Evolutionary conservation across 345 rosid genomes (phyloP), one percentile per base, ranked within the genome.

Genomic region (Melaleuca alternifolia): DNA sequence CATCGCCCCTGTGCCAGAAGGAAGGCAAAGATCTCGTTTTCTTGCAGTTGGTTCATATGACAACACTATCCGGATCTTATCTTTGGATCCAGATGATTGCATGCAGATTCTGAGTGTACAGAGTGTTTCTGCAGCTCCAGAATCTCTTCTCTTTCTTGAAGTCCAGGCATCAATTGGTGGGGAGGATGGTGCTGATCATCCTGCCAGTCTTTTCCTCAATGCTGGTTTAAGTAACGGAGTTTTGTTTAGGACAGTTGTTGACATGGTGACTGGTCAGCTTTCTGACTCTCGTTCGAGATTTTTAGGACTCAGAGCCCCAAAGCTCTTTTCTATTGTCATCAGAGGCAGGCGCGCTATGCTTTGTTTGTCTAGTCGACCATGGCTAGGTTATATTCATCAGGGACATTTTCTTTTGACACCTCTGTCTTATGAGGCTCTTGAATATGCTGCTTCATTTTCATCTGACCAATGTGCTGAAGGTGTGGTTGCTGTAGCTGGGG

Each of bases 1-100:
- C 91, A 97, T 97, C 86, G 99, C 99, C 51, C 97, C 99, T 48
- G 99, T 97, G 87, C 99, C 99, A 84, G 99, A 96, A 96, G 99
- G 99, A 86, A 97, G 99, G 89, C 96, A 95, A 82, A 97, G 99
- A 90, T 97, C 99, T 11, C 95, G 98, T 20, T 97, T 97, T 84
- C 99, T 97, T 88, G 99, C 98, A 9, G 99, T 97, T 52, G 99
- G 99, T 84, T 96, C 99, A 28, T 97, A 94, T 87, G 99, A 97
- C 91, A 94, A 96, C 87, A 95, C 99, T 48, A 93, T 96, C 52
- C 98, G 99, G 26, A 91, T 97, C 86, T 88, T 97, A 76, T 97
- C 99, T 88, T 88, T 97, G 93, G 99, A 97, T 88, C 99, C 99
- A 52, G 99, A 96, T 89, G 99, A 97, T 91, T 95, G 98, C 88